Conservation (phyloP, 2,329 filamentous ascomycete genomes). For the Microdochium paspali region DNA sequence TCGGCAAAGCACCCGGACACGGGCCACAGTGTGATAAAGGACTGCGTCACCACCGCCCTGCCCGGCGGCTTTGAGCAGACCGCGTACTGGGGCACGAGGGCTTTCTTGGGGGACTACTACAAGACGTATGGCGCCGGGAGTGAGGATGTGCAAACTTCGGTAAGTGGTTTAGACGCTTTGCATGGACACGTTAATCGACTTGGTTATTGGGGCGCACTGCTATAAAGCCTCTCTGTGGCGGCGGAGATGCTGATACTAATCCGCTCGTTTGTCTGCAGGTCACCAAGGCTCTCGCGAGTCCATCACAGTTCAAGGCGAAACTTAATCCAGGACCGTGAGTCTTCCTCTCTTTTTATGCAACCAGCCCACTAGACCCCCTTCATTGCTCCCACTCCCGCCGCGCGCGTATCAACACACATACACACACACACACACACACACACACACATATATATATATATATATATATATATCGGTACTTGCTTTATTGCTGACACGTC, state of each 20-base stretch:
- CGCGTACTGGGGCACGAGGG: constrained; percentile 37
- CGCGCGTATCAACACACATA: background rate
- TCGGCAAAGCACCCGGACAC: constrained; percentile 24
- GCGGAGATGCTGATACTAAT: background rate
- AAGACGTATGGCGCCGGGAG: constrained; percentile 44
- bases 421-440: background rate
- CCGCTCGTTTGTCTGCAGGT: constrained; percentile 20
- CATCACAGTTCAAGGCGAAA: constrained; percentile 34
- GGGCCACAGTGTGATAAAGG: constrained; percentile 35
- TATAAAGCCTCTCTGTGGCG: background rate
- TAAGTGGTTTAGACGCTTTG: constrained; percentile 17
- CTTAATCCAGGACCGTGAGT: constrained; percentile 31
- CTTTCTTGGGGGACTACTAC: constrained; percentile 43
- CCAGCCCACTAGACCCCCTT: background rate
- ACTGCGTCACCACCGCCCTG: constrained; percentile 37
- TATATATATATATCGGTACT: too few relatives aligned
- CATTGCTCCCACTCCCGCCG: constrained; percentile 2
- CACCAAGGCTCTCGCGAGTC: constrained; percentile 29
- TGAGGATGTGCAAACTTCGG: constrained; percentile 35
- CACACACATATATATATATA: too few relatives aligned
- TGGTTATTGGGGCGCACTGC: too few relatives aligned
- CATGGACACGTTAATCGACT: too few relatives aligned
- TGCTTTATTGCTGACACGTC: too few relatives aligned
- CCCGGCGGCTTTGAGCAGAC: constrained; percentile 37
- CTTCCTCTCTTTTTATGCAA: background rate